A percentile compares a stretch with the other conserved stretches of the same genome.
These are phyloP conservation scores for Candida coleopterorum DNA, from an alignment of 805 yeast species.

Conservation along the genomic window DNA sequence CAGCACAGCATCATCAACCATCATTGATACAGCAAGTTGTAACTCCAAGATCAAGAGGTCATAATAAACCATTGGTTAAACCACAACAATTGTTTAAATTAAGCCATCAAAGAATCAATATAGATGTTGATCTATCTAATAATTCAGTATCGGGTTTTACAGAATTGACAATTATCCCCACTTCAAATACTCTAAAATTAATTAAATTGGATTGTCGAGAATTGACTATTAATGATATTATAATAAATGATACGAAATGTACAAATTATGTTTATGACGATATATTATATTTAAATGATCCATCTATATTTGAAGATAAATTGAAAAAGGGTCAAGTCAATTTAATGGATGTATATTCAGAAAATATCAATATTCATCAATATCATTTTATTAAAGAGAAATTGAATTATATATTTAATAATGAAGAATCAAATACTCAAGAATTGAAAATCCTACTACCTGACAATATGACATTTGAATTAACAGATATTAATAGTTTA, in stretches of 20 bases:
- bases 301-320: constrained; percentile 23
- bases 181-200: constrained; percentile 49
- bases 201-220: constrained; percentile 80
- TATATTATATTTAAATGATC: constrained; percentile 36
- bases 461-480: constrained; percentile 54
- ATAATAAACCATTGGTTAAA: constrained; percentile 1
- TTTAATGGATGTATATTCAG: constrained; percentile 41
- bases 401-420: constrained; percentile 50
- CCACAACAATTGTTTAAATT: constrained; percentile 51
- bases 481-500: constrained; percentile 22
- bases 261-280: constrained; percentile 57
- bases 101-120: constrained; percentile 76
- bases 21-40: not conserved
- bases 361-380: constrained; percentile 43
- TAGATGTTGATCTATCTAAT: constrained; percentile 74
- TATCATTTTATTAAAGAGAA: constrained; percentile 56
- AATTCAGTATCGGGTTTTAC: constrained; percentile 65
- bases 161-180: constrained; percentile 76
- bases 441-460: constrained; percentile 65
- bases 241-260: constrained; percentile 52
- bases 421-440: constrained; percentile 41
- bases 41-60: constrained; percentile 3
- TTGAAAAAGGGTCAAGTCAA: constrained; percentile 21
- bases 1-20: not conserved
- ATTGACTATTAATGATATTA: constrained; percentile 56